These are phyloP conservation scores for Blastobotrys indianensis DNA, from an alignment of 1,139 yeast genomes.

Conservation along the genomic window DNA sequence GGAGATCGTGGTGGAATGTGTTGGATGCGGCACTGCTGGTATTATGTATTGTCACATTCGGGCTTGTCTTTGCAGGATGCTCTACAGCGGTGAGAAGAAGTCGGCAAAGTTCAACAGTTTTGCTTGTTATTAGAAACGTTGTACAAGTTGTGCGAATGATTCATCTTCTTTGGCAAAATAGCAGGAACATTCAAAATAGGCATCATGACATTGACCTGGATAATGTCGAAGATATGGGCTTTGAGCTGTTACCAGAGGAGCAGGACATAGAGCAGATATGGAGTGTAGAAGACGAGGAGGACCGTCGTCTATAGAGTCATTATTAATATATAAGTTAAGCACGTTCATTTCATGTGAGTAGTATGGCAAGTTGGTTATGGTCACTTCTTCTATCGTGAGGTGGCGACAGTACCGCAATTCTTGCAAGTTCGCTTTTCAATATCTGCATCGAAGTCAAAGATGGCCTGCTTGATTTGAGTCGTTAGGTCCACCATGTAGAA, in stretches of 20 bases:
- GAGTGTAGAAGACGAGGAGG: slow-evolving; percentile 11
- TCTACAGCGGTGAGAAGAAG: slow-evolving; percentile 16
- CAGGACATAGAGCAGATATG: slow-evolving; percentile 12
- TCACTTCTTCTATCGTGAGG: slow-evolving; percentile 14
- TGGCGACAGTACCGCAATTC: slow-evolving; percentile 56
- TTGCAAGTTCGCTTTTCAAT: slow-evolving; percentile 62
- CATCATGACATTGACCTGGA: slow-evolving; percentile 19
- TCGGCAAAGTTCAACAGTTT: slow-evolving; percentile 17
- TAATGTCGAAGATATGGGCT: slow-evolving; percentile 19
- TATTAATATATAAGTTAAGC: background rate
- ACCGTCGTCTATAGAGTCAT: background rate
- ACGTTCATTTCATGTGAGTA: background rate
- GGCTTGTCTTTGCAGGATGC: slow-evolving; percentile 21
- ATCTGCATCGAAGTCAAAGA: slow-evolving; percentile 61
- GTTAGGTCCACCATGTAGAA: slow-evolving; percentile 81
- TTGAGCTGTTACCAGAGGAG: slow-evolving; percentile 18
- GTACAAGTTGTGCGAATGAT: slow-evolving; percentile 17
- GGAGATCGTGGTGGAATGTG: slow-evolving; percentile 20
- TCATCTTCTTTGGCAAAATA: slow-evolving; percentile 17
- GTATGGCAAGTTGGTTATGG: too few relatives aligned
- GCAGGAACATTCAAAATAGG: slow-evolving; percentile 14
- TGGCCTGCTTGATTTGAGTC: slow-evolving; percentile 83
- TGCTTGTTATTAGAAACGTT: slow-evolving; percentile 17
- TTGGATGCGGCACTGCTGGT: slow-evolving; percentile 17
- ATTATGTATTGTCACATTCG: slow-evolving; percentile 17